Conservation (phyloP, 1,284 basidiomycete species). For the Tausonia pullulans region DNA sequence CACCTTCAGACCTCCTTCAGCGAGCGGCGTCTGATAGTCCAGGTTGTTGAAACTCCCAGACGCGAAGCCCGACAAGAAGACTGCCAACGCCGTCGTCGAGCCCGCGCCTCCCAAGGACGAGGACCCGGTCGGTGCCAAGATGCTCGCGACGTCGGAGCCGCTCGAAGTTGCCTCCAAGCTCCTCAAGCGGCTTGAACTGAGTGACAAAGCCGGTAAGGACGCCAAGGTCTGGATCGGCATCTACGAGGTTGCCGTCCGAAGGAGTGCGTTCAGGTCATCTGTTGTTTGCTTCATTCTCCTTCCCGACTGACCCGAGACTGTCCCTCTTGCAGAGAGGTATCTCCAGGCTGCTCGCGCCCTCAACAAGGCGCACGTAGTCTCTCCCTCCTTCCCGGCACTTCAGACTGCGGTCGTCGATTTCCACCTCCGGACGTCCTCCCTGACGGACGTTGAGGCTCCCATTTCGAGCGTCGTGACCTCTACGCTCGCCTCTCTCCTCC, state of each 20-base stretch:
- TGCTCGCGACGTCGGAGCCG: constrained; percentile 53
- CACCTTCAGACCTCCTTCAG: not conserved
- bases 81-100: constrained; percentile 32
- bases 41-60: constrained; percentile 20
- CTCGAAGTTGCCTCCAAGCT: constrained; percentile 67
- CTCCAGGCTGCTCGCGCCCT: constrained; percentile 67
- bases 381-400: constrained; percentile 52
- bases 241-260: constrained; percentile 70
- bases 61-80: constrained; percentile 55
- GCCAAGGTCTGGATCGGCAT: constrained; percentile 55
- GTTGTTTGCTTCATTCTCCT: not conserved
- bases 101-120: constrained; percentile 54
- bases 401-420: constrained; percentile 62
- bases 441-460: not conserved
- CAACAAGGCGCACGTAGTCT: constrained; percentile 46
- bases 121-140: constrained; percentile 67
- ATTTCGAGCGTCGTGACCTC: not conserved
- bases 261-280: constrained; percentile 43
- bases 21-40: no score
- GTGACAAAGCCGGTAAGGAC: not conserved
- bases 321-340: constrained; percentile 51
- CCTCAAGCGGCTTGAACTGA: constrained; percentile 51
- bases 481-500: not conserved
- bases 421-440: constrained; percentile 42
- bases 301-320: not conserved